Percentiles rank a stretch among this genome's conserved stretches.
Conservation (phyloP, 768 basidiomycete species). For the Kwoniella sp. region DNA sequence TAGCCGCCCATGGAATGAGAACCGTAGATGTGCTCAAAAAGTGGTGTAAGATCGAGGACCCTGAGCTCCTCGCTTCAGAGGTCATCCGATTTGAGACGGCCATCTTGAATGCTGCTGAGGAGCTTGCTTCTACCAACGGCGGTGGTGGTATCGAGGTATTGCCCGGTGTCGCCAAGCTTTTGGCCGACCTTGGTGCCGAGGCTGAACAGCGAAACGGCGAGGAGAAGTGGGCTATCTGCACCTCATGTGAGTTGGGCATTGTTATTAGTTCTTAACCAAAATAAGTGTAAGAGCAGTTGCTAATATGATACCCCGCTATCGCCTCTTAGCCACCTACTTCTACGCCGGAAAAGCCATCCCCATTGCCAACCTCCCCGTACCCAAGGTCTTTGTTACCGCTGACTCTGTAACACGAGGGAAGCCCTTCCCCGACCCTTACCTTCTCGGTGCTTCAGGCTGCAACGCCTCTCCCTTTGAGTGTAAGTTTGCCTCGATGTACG, state of each 20-base stretch:
- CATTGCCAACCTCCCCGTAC: constrained; percentile 65
- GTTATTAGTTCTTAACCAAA: neutral
- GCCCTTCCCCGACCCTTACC: constrained; percentile 83
- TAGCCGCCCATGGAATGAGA: constrained; percentile 73
- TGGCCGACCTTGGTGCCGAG: constrained; percentile 44
- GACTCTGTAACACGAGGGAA: constrained; percentile 77
- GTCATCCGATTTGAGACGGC: constrained; percentile 70
- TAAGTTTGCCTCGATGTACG: constrained; percentile 46
- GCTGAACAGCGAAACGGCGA: constrained; percentile 55
- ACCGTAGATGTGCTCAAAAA: constrained; percentile 74
- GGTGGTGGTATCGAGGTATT: constrained; percentile 60
- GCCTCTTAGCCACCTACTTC: constrained; percentile 70
- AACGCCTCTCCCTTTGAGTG: constrained; percentile 66
- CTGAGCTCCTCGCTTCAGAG: constrained; percentile 58
- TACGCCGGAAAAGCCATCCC: constrained; percentile 73
- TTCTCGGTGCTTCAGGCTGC: constrained; percentile 71
- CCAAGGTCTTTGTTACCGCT: constrained; percentile 68
- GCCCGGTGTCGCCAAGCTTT: constrained; percentile 64
- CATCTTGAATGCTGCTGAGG: constrained; percentile 57
- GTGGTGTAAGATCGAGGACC: constrained; percentile 65
- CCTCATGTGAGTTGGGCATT: constrained; percentile 66
- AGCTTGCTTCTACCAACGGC: constrained; percentile 48
- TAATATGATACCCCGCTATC: constrained; percentile 1
- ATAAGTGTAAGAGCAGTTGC: neutral
- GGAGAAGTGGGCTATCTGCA: constrained; percentile 82